Base-by-base conservation (phyloP, 345 rosid genomes). In the Pseudoturritis turrita region DNA sequence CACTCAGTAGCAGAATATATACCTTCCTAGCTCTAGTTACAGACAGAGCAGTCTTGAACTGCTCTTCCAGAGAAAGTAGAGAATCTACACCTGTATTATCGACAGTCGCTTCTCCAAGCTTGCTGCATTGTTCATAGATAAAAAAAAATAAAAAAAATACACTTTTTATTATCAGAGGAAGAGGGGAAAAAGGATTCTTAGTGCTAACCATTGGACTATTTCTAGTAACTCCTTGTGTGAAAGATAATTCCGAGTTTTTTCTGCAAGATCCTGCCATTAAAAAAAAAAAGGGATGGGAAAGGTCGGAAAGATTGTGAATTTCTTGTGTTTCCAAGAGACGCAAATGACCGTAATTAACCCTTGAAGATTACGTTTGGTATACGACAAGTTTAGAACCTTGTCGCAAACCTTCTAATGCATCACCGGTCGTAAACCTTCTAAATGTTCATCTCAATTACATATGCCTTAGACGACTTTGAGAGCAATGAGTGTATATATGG, bases 1-100 rank as follows among this genome's bases (percentile, higher is more conserved):
- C n/a, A n/a, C 35, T 46, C 23, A 26, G 61, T 50, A 60, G n/a
- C 26, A 53, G 45, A 39, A 66, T 10, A 41, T 4, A 55, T 74
- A 76, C 79, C 79, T 76, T 76, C 53, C 21, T 69, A 62, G 59
- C 75, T 62, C 59, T 76, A 53, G 79, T 62, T 36, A 53, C 1
- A n/a, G 71, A 69, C 23, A 76, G 65, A 36, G 75, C 70, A 69
- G 2, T 15, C 52, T 54, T 15, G 41, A 76, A 47, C 53, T 76
- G 79, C 45, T 36, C 59, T 15, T 76, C 75, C 36, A 76, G 35
- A 4, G 50, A 33, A 6, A 1, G 37, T 19, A 76, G 71, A 46
- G 33, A 45, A 29, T 76, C 65, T 36, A 69, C 3, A 37, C 65
- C 69, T 18, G 28, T 8, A 45, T 47, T 21, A 45, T 62, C 70